Evolutionary conservation across 2,329 filamentous ascomycete species (phyloP).

Genomic region (Neurospora sp.): DNA sequence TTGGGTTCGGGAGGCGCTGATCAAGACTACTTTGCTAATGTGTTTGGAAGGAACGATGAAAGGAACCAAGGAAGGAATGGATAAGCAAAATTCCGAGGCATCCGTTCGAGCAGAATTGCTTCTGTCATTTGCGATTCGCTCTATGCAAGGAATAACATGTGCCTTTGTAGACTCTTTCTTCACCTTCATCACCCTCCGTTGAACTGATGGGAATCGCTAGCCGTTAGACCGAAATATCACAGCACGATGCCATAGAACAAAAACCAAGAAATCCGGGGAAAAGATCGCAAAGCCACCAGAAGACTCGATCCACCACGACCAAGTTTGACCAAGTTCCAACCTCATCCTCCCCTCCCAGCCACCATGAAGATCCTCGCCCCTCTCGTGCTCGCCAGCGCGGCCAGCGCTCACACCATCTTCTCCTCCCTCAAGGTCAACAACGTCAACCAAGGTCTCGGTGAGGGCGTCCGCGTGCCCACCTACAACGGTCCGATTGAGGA

Average conservation of each 20-base stretch:
- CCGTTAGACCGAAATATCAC: neutral
- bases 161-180: neutral
- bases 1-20: neutral
- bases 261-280: neutral
- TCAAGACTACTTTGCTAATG: neutral
- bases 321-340: conserved; percentile 2
- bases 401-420: conserved; percentile 18
- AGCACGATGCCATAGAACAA: neutral
- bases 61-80: neutral
- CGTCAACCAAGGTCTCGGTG: conserved; percentile 16
- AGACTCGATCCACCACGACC: neutral
- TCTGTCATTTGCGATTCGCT: too few relatives aligned
- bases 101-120: too few relatives aligned
- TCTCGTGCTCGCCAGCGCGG: conserved; percentile 11
- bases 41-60: neutral
- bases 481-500: conserved; percentile 20
- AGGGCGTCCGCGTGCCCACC: conserved; percentile 16
- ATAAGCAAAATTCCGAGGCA: too few relatives aligned
- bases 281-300: neutral
- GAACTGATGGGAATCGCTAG: neutral
- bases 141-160: too few relatives aligned
- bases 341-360: neutral
- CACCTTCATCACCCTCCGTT: neutral
- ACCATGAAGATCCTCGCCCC: conserved; percentile 16
- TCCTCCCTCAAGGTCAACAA: conserved; percentile 15